Percentiles rank a stretch among this genome's conserved stretches.
Conservation (phyloP, 257 asterid genomes). For the Solanum sitiens region DNA sequence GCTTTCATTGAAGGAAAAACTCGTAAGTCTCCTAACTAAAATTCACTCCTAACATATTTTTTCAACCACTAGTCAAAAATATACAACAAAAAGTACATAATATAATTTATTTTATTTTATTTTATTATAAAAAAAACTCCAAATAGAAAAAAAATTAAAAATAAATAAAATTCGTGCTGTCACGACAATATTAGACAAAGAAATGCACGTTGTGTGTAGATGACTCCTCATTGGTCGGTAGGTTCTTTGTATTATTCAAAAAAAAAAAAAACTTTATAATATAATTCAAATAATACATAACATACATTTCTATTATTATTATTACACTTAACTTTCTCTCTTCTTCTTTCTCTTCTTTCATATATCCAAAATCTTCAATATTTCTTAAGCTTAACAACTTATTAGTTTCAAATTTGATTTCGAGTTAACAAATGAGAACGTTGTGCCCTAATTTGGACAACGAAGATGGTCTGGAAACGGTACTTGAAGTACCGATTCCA, state of each 20-base stretch:
- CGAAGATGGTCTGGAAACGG: constrained; percentile 59
- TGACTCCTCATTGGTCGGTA: not conserved
- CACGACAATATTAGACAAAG: constrained; percentile 1
- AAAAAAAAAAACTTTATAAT: not conserved
- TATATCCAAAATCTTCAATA: not conserved
- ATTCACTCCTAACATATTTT: not conserved
- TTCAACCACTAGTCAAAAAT: not conserved
- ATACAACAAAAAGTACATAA: not conserved
- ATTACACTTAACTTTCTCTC: not conserved
- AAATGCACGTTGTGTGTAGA: constrained; percentile 1
- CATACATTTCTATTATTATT: not conserved
- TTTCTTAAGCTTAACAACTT: not conserved
- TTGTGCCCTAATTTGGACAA: constrained; percentile 50
- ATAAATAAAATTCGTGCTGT: not conserved
- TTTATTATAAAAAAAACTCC: not conserved
- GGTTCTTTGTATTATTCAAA: not conserved
- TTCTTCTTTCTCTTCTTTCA: not conserved
- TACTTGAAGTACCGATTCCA: constrained; percentile 65
- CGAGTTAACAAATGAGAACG: constrained; percentile 34
- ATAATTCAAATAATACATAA: not conserved
- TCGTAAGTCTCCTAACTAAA: not conserved
- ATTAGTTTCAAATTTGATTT: not conserved
- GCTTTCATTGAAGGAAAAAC: not conserved
- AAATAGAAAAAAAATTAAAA: not conserved
- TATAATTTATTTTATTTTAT: too few species aligned